phyloP scores from a whole-genome alignment of 2,329 filamentous ascomycete genomes.

The Fusarium cicatricum region DNA sequence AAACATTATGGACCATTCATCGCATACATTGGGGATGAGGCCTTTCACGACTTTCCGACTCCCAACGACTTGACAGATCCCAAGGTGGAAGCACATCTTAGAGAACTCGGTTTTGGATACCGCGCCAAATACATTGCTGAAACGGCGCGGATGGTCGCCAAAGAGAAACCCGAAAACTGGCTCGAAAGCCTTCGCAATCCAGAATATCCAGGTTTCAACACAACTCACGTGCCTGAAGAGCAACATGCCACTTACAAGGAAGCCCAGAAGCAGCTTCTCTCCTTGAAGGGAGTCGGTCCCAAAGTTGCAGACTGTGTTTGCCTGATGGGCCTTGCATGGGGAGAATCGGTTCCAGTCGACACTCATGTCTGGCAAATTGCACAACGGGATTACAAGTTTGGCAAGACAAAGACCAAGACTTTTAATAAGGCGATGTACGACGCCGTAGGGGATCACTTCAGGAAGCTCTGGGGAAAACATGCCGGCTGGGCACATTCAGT shows the following conservation, averaged over 20 bases:
- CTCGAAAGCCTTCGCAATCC: constrained; percentile 81
- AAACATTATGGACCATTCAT: constrained; percentile 82
- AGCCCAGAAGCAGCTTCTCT: constrained; percentile 82
- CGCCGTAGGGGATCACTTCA: constrained; percentile 89
- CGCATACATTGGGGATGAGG: constrained; percentile 71
- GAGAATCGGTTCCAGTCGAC: constrained; percentile 93
- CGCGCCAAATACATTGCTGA: constrained; percentile 90
- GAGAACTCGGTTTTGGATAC: constrained; percentile 91
- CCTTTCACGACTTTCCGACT: constrained; percentile 87
- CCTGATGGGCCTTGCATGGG: constrained; percentile 95
- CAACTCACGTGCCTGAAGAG: constrained; percentile 55
- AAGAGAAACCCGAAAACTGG: constrained; percentile 76
- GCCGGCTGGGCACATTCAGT: constrained; percentile 99
- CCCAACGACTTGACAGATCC: constrained; percentile 76
- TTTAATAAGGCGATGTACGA: constrained; percentile 90
- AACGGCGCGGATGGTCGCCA: constrained; percentile 79
- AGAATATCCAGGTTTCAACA: constrained; percentile 67
- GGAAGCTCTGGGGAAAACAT: constrained; percentile 87
- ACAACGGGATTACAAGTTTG: constrained; percentile 93
- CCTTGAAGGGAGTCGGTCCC: constrained; percentile 87
- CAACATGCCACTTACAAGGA: constrained; percentile 71
- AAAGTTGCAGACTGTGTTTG: constrained; percentile 98
- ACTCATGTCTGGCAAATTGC: constrained; percentile 99
- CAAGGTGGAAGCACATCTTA: constrained; percentile 81
- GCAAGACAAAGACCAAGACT: constrained; percentile 82